phyloP scores from a whole-genome alignment of 768 basidiomycete genomes.

The Pulveroboletus sp. region DNA sequence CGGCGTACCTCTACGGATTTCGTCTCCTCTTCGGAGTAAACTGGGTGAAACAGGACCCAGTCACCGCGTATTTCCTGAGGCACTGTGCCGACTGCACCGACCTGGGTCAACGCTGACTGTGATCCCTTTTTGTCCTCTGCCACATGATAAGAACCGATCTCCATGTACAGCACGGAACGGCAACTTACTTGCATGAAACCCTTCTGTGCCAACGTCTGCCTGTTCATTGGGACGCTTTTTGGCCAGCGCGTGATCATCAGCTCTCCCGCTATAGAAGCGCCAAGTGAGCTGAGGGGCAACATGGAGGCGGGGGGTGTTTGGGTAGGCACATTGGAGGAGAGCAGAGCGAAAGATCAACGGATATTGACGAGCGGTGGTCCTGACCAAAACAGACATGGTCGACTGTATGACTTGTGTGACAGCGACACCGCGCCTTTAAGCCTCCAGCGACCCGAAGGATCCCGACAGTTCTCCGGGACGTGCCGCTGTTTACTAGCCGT shows the following conservation, averaged over 20 bases:
- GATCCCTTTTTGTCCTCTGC: constrained; percentile 24
- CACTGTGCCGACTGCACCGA: constrained; percentile 48
- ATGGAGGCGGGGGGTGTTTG: constrained; percentile 3
- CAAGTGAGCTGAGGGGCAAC: not conserved
- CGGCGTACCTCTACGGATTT: constrained; percentile 59
- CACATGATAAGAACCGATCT: not conserved
- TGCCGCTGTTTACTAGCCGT: constrained; percentile 5
- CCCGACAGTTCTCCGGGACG: constrained; percentile 25
- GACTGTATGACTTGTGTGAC: not conserved
- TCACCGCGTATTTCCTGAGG: constrained; percentile 61
- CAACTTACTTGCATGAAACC: constrained; percentile 30
- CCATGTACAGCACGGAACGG: not conserved
- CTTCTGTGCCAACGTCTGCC: constrained; percentile 30
- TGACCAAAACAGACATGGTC: constrained; percentile 15
- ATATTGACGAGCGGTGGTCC: constrained; percentile 8
- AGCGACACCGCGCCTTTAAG: constrained; percentile 18
- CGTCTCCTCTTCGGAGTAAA: constrained; percentile 74
- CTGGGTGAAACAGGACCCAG: constrained; percentile 93
- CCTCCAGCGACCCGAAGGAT: constrained; percentile 14
- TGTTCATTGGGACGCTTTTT: constrained; percentile 22
- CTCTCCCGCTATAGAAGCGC: constrained; percentile 24
- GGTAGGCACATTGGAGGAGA: constrained; percentile 5
- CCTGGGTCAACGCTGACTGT: constrained; percentile 17
- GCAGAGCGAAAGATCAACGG: constrained; percentile 8
- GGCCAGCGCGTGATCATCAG: constrained; percentile 20